Percentiles rank a stretch among this genome's conserved stretches.
These are phyloP conservation scores for Gossypium schwendimanii DNA, from an alignment of 441 rosid genomes.

Conservation along the genomic window DNA sequence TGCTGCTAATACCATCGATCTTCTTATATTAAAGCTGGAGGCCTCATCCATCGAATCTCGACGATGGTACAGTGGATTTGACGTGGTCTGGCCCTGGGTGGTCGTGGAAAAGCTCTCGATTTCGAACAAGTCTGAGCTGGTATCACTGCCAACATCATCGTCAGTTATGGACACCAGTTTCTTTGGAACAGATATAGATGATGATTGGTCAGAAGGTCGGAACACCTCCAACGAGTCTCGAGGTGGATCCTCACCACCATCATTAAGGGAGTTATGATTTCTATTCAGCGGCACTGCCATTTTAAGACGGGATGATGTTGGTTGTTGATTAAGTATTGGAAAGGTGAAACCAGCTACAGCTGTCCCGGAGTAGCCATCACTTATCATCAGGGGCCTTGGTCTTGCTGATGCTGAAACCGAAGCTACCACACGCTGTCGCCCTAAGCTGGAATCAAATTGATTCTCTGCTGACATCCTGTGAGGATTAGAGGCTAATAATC, in stretches of 20 bases:
- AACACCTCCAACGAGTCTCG: slow-evolving; percentile 49
- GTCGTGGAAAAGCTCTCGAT: slow-evolving; percentile 80
- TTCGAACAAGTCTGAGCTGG: slow-evolving; percentile 91
- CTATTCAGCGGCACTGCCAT: background rate
- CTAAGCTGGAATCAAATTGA: background rate
- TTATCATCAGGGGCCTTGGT: background rate
- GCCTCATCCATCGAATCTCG: slow-evolving; percentile 46
- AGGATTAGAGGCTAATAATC: background rate
- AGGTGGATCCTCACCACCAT: slow-evolving; percentile 30
- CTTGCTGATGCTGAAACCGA: background rate
- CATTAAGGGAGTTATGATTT: background rate
- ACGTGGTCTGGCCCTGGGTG: slow-evolving; percentile 28
- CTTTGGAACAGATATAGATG: slow-evolving; percentile 26
- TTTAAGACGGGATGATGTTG: slow-evolving; percentile 15
- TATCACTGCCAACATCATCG: slow-evolving; percentile 57
- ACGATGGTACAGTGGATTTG: slow-evolving; percentile 30
- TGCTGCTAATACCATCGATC: background rate
- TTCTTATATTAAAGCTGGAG: slow-evolving; percentile 20
- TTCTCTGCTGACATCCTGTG: slow-evolving; percentile 28
- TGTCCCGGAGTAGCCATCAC: background rate
- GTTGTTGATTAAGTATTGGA: slow-evolving; percentile 35
- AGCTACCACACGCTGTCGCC: slow-evolving; percentile 1
- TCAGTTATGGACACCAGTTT: slow-evolving; percentile 25
- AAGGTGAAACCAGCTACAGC: slow-evolving; percentile 40
- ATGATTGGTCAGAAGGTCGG: slow-evolving; percentile 23